phyloP scores from a whole-genome alignment of 2,329 filamentous ascomycete genomes.

The Fusarium nanum region DNA sequence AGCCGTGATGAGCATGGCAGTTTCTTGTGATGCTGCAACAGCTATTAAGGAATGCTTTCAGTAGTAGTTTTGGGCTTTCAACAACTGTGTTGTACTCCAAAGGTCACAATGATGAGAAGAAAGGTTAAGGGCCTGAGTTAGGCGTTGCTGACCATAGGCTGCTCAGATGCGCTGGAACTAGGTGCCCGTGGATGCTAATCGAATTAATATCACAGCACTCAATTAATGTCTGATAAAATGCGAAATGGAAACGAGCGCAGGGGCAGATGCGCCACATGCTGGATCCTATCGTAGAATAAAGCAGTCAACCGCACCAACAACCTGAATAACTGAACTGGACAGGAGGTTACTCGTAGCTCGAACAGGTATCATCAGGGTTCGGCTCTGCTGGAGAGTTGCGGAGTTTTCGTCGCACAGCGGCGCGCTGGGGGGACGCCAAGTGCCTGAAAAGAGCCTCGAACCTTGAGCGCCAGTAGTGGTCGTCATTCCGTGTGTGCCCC shows the following conservation, averaged over 20 bases:
- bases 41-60: background rate
- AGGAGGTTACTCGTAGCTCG: background rate
- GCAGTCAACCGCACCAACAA: background rate
- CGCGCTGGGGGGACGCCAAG: slow-evolving; percentile 26
- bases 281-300: background rate
- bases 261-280: background rate
- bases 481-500: slow-evolving; percentile 37
- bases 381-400: slow-evolving; percentile 28
- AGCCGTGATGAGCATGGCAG: background rate
- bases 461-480: slow-evolving; percentile 20
- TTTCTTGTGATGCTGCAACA: background rate
- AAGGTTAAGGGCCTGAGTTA: background rate
- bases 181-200: background rate
- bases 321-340: background rate
- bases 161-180: slow-evolving; percentile 7
- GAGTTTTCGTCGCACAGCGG: slow-evolving; percentile 28
- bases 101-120: background rate
- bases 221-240: background rate
- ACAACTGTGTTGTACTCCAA: slow-evolving; percentile 1
- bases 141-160: background rate
- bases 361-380: background rate
- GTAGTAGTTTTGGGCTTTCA: background rate
- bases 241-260: background rate
- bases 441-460: slow-evolving; percentile 35
- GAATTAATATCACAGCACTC: slow-evolving; percentile 5